phyloP scores from a whole-genome alignment of 1,284 basidiomycete genomes.

The Pterulicium gracile region DNA sequence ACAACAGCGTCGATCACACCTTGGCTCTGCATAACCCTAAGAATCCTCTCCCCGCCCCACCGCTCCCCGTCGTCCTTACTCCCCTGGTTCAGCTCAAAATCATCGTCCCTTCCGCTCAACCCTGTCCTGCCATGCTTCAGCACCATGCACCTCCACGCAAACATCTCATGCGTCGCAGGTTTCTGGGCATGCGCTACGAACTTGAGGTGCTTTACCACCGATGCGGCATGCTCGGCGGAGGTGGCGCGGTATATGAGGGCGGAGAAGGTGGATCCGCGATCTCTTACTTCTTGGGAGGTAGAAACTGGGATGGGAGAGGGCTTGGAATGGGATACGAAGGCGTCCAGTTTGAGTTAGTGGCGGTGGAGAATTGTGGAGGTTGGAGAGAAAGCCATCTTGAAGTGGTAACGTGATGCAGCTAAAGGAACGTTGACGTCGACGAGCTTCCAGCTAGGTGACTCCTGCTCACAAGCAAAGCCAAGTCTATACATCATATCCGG shows the following conservation, averaged over 20 bases:
- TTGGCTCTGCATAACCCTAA: constrained; percentile 61
- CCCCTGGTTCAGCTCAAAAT: constrained; percentile 22
- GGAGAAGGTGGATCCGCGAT: constrained; percentile 59
- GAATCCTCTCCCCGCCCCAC: constrained; percentile 50
- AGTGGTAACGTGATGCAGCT: not conserved
- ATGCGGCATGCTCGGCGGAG: constrained; percentile 35
- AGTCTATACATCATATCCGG: no score
- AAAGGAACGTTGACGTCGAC: no score
- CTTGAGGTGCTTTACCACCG: constrained; percentile 36
- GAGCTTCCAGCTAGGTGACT: no score
- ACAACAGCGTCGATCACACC: constrained; percentile 54
- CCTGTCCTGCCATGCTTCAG: constrained; percentile 58
- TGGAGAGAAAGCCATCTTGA: no score
- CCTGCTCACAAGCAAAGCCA: no score
- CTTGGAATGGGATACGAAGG: constrained; percentile 37
- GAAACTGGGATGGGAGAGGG: constrained; percentile 38
- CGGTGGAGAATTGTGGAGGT: not conserved
- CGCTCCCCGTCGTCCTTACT: constrained; percentile 65
- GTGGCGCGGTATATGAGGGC: constrained; percentile 46
- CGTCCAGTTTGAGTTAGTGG: constrained; percentile 27
- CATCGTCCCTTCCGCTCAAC: constrained; percentile 34
- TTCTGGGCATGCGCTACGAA: constrained; percentile 40
- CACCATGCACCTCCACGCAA: constrained; percentile 67
- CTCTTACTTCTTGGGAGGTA: constrained; percentile 60
- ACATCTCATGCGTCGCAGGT: constrained; percentile 58